Conservation (phyloP, 2,329 filamentous ascomycete species). For the Ascosphaera apis region DNA sequence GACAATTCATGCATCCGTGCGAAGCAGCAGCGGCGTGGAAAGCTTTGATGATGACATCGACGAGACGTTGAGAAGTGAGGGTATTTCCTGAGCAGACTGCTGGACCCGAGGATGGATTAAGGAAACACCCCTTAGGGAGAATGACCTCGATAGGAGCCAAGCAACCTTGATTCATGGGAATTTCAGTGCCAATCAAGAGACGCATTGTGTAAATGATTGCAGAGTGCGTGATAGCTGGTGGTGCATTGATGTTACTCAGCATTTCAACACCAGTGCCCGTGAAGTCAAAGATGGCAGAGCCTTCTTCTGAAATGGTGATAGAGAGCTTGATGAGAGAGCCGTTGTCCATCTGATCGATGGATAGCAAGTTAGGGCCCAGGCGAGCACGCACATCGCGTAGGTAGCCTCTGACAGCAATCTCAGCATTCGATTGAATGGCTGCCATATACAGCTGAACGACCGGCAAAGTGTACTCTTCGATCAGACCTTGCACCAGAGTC, state of each 20-base stretch:
- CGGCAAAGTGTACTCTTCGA: conserved; percentile 48
- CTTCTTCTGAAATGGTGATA: conserved; percentile 45
- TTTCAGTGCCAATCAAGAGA: conserved; percentile 51
- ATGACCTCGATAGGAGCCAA: conserved; percentile 46
- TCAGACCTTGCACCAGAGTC: conserved; percentile 44
- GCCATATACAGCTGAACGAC: conserved; percentile 61
- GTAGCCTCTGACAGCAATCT: conserved; percentile 44
- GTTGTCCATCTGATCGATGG: conserved; percentile 63
- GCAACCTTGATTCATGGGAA: conserved; percentile 65
- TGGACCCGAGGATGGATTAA: conserved; percentile 47
- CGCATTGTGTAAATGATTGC: conserved; percentile 66
- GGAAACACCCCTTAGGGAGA: conserved; percentile 47
- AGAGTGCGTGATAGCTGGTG: conserved; percentile 52
- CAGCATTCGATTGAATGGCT: conserved; percentile 56
- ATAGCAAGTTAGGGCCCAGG: conserved; percentile 42
- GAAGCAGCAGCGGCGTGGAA: conserved; percentile 53
- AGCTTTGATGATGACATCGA: conserved; percentile 54
- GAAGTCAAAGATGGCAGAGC: conserved; percentile 54
- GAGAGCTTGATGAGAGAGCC: conserved; percentile 53
- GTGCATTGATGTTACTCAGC: conserved; percentile 47
- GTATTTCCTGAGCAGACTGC: conserved; percentile 64
- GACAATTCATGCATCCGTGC: conserved; percentile 58
- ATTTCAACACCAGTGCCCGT: conserved; percentile 55
- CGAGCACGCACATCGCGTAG: conserved; percentile 42
- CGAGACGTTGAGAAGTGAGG: conserved; percentile 50